Evolutionary conservation across 2,329 filamentous ascomycete genomes (phyloP), one percentile per base, ranked within the genome.

Genomic region (Cladosporium sp.): DNA sequence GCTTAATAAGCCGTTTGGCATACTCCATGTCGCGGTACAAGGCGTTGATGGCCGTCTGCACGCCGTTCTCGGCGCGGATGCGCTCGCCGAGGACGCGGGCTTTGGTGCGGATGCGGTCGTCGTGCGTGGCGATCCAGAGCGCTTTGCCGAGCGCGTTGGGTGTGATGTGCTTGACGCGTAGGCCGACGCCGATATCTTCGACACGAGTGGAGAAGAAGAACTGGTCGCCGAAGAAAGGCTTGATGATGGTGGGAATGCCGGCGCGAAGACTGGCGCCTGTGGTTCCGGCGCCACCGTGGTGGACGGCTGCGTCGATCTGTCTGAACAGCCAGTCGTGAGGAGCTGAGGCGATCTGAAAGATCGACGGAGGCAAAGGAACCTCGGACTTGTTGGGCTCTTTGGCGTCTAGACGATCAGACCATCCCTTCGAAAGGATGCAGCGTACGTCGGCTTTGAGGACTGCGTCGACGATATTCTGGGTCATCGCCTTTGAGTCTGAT

Each of bases 141-240:
- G 93, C 92, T 59, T 90, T 82, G 15, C 90, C 89, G 66, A 99
- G 93, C 38, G 88, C 84, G 64, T 85, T 88, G n/a, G 90, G 88
- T 20, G 94, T 95, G 78, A 96, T 85, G 74, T 90, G 94, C 78
- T 89, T 92, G 67, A 99, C 80, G 69, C 88, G 90, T 19, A 96
- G 87, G 0, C 94, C 94, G 2, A 97, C 94, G 0, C 94, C 93
- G 5, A 99, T 80, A 69, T 97, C 93, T 72, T 97, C 92, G 1
- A 97, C 89, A 3, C 94, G 84, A 30, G 82, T 84, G 6, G 92
- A 94, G 67, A 96, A 97, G 79, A 99, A 99, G 80, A 89, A 97
- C 71, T 99, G 94, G 68, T 99, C 94, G 5, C 94, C 94, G 70
- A 99, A 99, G 78, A 97, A 99, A 0, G 94, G 94, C 61, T 93